Percentiles rank a stretch among this genome's conserved stretches.
Evolutionary conservation across 2,329 filamentous ascomycete species (phyloP).

Genomic region (Phialophora macrospora): DNA sequence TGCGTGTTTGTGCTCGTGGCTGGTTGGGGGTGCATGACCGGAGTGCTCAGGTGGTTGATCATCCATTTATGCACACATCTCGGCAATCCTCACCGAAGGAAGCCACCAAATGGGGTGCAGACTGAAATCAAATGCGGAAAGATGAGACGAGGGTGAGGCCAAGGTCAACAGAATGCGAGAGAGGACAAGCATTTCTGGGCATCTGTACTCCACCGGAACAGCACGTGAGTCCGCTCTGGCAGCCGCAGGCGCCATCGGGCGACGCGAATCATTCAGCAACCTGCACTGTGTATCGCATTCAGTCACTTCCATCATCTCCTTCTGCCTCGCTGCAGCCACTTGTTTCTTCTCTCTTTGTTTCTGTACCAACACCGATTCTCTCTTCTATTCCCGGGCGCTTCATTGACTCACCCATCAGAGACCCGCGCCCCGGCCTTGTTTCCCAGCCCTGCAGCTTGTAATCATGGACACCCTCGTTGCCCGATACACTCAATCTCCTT

Average conservation of each 20-base stretch:
- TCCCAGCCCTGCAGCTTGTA: conserved; percentile 25
- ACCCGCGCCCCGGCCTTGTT: background rate
- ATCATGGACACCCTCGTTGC: conserved; percentile 91
- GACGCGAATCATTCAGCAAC: conserved; percentile 17
- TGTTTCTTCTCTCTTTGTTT: conserved; percentile 15
- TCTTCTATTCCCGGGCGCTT: conserved; percentile 9
- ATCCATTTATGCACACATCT: background rate
- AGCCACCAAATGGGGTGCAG: background rate
- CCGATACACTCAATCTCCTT: conserved; percentile 81
- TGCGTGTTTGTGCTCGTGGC: background rate
- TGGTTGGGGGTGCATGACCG: background rate
- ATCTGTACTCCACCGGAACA: background rate
- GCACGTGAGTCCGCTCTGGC: background rate
- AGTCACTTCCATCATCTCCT: conserved; percentile 18
- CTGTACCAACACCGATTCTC: conserved; percentile 22
- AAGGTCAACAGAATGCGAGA: background rate
- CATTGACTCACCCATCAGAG: background rate
- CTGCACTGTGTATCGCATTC: conserved; percentile 1
- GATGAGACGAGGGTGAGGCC: background rate
- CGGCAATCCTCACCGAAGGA: background rate
- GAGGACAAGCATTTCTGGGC: background rate
- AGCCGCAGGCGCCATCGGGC: conserved; percentile 14
- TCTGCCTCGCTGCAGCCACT: conserved; percentile 18
- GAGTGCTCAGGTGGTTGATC: background rate
- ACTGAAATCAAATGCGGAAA: background rate